Evolutionary conservation across 306 rosid genomes (phyloP).

Genomic region (Oemleria cerasiformis): DNA sequence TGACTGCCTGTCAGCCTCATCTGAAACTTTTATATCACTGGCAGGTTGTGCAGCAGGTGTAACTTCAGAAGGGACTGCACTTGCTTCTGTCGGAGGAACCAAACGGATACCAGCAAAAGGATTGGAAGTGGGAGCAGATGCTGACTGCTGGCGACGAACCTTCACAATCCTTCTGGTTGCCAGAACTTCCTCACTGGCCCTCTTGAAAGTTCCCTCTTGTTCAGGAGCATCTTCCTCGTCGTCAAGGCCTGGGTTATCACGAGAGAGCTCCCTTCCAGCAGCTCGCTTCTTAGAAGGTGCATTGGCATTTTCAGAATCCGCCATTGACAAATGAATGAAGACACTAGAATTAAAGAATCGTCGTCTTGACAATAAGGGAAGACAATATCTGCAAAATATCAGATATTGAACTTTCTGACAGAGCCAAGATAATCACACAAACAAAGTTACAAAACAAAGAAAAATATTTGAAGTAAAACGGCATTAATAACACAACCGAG

Average conservation of each 20-base stretch:
- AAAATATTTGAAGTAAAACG: neutral
- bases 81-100: conserved; percentile 45
- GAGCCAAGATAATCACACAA: neutral
- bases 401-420: conserved; percentile 9
- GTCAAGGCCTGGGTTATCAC: conserved; percentile 74
- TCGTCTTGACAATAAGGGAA: conserved; percentile 9
- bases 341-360: conserved; percentile 8
- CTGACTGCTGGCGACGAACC: conserved; percentile 63
- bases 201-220: conserved; percentile 84
- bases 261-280: conserved; percentile 83
- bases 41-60: conserved; percentile 31
- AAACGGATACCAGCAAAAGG: conserved; percentile 82
- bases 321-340: conserved; percentile 51
- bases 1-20: conserved; percentile 34
- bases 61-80: conserved; percentile 38
- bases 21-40: conserved; percentile 8
- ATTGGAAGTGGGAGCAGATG: conserved; percentile 60
- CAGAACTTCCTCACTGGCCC: conserved; percentile 84
- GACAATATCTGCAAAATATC: conserved; percentile 37
- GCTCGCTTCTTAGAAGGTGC: conserved; percentile 86
- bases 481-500: neutral
- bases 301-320: conserved; percentile 60
- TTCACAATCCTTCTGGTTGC: conserved; percentile 82
- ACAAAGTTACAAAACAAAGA: neutral
- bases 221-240: conserved; percentile 73